These are phyloP conservation scores for Dinochytrium kinnereticum DNA, from an alignment of 371 early-diverging fungal genomes.

Conservation along the genomic window DNA sequence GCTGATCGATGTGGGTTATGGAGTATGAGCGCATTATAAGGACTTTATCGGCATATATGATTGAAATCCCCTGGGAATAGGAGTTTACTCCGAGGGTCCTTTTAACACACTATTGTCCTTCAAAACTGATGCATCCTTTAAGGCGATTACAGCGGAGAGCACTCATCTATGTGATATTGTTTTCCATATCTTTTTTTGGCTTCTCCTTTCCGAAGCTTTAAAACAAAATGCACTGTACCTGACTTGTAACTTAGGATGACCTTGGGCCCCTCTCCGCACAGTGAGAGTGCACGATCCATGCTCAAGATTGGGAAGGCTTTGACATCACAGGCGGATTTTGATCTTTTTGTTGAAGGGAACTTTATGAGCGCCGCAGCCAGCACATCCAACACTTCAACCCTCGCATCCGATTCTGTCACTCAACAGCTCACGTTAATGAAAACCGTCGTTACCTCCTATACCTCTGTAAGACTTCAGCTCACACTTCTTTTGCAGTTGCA, in stretches of 20 bases:
- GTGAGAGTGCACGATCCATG: neutral
- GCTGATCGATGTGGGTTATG: too few species aligned
- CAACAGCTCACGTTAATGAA: conserved; percentile 13
- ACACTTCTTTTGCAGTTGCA: neutral
- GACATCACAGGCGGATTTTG: neutral
- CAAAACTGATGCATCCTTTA: too few species aligned
- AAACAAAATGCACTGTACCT: too few species aligned
- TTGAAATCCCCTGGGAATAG: too few species aligned
- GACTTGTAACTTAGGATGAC: neutral
- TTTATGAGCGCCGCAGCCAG: neutral
- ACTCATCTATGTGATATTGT: too few species aligned
- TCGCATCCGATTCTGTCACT: neutral
- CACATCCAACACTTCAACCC: neutral
- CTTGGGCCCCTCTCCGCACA: neutral
- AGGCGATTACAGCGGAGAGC: too few species aligned
- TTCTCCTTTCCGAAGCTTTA: too few species aligned
- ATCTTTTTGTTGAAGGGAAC: neutral
- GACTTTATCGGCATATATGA: too few species aligned
- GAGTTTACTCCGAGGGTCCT: too few species aligned
- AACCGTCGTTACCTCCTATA: conserved; percentile 8
- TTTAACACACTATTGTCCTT: too few species aligned
- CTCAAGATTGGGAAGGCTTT: neutral
- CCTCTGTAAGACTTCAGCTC: conserved; percentile 10
- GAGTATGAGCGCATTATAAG: too few species aligned
- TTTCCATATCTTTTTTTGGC: too few species aligned